Base-by-base conservation (phyloP, 257 asterid species). In the Gentiana dahurica region DNA sequence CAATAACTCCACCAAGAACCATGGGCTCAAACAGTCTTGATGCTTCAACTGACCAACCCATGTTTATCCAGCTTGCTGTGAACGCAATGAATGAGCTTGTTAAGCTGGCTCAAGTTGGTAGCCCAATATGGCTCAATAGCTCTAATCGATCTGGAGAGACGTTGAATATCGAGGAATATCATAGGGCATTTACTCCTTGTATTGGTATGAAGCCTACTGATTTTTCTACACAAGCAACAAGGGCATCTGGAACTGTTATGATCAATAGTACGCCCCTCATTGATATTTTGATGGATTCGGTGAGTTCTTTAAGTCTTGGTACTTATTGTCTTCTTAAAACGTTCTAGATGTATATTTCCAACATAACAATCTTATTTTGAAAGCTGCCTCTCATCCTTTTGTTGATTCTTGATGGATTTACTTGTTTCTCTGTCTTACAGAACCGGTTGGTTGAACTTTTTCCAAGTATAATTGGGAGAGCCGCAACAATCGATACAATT, bases 371-470 rank as follows among this genome's bases (percentile, higher is more conserved):
- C 10, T 41, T 41, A 41, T 5, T 41, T 7, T 41, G 9, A 41
- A 41, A 4, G 9, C 46, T 41, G 9, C 11, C 46, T 5, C 46
- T 41, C 46, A 41, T 41, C 6, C 46, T 5, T 41, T 41, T 41
- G 46, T 41, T 4, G 46, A 10, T 2, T 41, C 9, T 41, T 41
- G 46, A 41, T 41, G 46, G 9, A 7, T 5, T 41, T 41, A 41
- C 46, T 41, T 5, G 9, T 6, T 7, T 41, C 46, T 41, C 12
- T 52, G 3, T 10, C 12, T 41, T 57, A 39, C 70, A 81, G 88
- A 67, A 68, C 65, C 78, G 61, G 58, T 87, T 86, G 91, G 76
- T 73, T 12, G 98, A 82, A 49, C 80, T 84, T 85, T 87, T 90
- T 68, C 78, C 94, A 1, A 67, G 81, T 59, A 67, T 90, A 51